phyloP scores from a whole-genome alignment of 1,284 basidiomycete genomes.

The Ceratobasidium sp. region DNA sequence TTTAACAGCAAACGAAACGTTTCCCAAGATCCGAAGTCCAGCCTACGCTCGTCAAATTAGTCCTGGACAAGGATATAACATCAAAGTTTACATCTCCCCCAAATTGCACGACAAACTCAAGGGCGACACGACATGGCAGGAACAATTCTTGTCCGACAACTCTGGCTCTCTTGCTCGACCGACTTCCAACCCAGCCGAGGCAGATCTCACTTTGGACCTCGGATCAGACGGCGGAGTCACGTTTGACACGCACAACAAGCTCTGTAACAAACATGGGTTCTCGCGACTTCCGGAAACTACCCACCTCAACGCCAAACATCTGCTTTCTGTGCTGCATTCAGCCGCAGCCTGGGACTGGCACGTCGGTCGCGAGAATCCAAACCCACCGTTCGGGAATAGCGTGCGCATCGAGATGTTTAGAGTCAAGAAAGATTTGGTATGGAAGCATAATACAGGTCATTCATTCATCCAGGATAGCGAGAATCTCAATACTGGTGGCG shows the following conservation, averaged over 20 bases:
- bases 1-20: neutral
- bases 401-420: conserved; percentile 11
- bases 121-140: neutral
- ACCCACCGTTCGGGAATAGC: neutral
- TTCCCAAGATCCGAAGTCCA: neutral
- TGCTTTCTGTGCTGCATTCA: neutral
- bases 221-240: neutral
- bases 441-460: conserved; percentile 50
- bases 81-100: neutral
- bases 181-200: neutral
- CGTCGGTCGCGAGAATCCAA: neutral
- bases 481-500: conserved; percentile 59
- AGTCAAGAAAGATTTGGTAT: conserved; percentile 57
- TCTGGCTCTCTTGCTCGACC: neutral
- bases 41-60: neutral
- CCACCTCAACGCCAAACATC: neutral
- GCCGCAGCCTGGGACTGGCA: conserved; percentile 31
- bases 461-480: conserved; percentile 55
- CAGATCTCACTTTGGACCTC: conserved; percentile 7
- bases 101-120: neutral
- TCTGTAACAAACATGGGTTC: neutral
- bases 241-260: conserved; percentile 22
- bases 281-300: conserved; percentile 1
- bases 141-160: neutral
- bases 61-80: neutral